Base-by-base conservation (phyloP, 176 grass and related monocot genomes). In the Triticum dicoccoides region DNA sequence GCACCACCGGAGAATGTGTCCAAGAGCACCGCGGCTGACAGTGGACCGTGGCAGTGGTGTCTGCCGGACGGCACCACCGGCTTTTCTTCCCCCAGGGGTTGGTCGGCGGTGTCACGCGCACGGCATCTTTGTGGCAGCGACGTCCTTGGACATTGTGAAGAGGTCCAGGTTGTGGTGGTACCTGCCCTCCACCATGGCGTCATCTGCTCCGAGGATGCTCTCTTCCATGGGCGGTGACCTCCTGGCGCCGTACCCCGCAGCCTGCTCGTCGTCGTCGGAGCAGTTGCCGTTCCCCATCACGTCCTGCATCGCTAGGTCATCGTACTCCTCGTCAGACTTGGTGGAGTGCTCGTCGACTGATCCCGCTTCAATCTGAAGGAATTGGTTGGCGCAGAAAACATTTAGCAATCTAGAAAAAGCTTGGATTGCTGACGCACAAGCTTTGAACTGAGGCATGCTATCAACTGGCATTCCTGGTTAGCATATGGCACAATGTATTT, bases 321-420 rank as follows among this genome's bases (percentile, higher is more conserved):
- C 94, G 5, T 91, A 96, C 41, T 99, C 94, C 80, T 99, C 97
- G 5, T 99, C 97, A 0, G 94, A 94, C 58, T 94, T 99, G 69
- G 92, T 91, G 4, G 90, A 99, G 86, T 90, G 58, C 62, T 99
- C 97, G 4, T 99, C 97, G 3, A 99, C 97, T 17, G 97, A 99
- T 14, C 97, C 96, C 4, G 86, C 88, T 73, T 96, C 94, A 59
- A 96, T 91, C 94, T 99, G 89, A 81, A 30, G 33, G 17, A 86
- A 81, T 8, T 42, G 14, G 9, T 47, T 32, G 17, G 47, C 1
- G 3, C 34, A 29, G 47, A 44, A 13, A 45, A 58, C 8, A 71
- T 75, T 87, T 39, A 84, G 75, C 11, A 12, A 12, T 72, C 18
- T 69, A 68, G 14, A 72, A 38, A 9, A 38, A 10, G 45, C 45